phyloP scores from a whole-genome alignment of 75 land plant species.

The Azolla pinnata region DNA sequence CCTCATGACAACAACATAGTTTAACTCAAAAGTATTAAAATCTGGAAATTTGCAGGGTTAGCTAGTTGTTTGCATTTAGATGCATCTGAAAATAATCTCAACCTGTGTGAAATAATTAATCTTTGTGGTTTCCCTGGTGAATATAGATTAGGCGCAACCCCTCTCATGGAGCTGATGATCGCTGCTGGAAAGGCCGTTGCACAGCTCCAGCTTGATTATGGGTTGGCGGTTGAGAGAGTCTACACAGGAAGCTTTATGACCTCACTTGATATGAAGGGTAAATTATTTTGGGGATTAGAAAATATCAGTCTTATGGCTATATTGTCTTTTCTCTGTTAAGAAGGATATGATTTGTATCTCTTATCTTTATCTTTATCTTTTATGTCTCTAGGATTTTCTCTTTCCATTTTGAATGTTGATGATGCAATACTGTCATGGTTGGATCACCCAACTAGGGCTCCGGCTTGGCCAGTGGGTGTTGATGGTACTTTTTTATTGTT shows the following conservation, averaged over 20 bases:
- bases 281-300: too few species aligned
- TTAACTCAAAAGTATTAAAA: too few species aligned
- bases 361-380: slow-evolving; percentile 3
- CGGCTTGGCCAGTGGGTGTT: slow-evolving; percentile 90
- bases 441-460: slow-evolving; percentile 88
- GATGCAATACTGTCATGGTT: slow-evolving; percentile 49
- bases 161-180: slow-evolving; percentile 94
- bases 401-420: slow-evolving; percentile 80
- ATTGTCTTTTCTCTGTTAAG: too few species aligned
- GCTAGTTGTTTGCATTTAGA: too few species aligned
- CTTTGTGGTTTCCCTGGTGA: background rate
- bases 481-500: slow-evolving; percentile 37
- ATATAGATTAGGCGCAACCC: slow-evolving; percentile 85
- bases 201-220: slow-evolving; percentile 78
- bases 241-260: slow-evolving; percentile 96
- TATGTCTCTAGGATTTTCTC: slow-evolving; percentile 53
- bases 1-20: too few species aligned
- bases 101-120: too few species aligned
- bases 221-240: slow-evolving; percentile 91
- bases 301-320: too few species aligned
- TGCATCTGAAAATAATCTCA: too few species aligned
- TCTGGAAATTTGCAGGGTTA: too few species aligned
- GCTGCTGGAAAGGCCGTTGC: slow-evolving; percentile 87
- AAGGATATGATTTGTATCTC: background rate
- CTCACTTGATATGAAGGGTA: slow-evolving; percentile 98